These are phyloP conservation scores for Deuterostichococcus epilithicus DNA, from an alignment of 139 green algal genomes.

Conservation along the genomic window DNA sequence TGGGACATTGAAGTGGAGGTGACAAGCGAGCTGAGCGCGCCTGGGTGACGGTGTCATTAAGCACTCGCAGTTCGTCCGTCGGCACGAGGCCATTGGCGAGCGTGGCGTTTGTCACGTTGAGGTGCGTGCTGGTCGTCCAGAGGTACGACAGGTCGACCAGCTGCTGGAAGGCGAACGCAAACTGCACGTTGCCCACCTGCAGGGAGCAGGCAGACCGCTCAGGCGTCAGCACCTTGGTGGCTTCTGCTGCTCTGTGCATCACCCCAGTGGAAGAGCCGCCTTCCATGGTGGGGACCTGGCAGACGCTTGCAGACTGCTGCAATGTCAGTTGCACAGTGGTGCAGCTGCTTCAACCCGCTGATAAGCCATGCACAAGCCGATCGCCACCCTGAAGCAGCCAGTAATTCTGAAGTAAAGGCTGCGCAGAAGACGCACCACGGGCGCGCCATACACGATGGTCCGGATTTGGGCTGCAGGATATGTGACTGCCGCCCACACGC, in stretches of 20 bases:
- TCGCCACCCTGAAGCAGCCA: too few relatives aligned
- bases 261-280: too few relatives aligned
- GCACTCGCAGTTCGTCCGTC: background rate
- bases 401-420: background rate
- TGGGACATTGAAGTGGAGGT: background rate
- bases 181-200: constrained; percentile 1
- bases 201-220: too few relatives aligned
- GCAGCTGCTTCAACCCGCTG: too few relatives aligned
- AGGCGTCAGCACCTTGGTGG: too few relatives aligned
- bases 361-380: too few relatives aligned
- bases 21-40: too few relatives aligned
- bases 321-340: too few relatives aligned
- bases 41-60: background rate
- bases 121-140: background rate
- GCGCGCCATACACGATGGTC: background rate
- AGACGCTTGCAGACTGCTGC: too few relatives aligned
- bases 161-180: background rate
- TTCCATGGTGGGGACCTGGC: too few relatives aligned
- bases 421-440: background rate
- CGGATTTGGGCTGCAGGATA: background rate
- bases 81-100: background rate
- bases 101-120: background rate
- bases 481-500: background rate
- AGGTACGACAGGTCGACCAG: constrained; percentile 4
- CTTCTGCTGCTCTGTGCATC: too few relatives aligned